Evolutionary conservation across 139 green algal species (phyloP), one percentile per base, ranked within the genome.

Genomic region (Medakamo hakoo): DNA sequence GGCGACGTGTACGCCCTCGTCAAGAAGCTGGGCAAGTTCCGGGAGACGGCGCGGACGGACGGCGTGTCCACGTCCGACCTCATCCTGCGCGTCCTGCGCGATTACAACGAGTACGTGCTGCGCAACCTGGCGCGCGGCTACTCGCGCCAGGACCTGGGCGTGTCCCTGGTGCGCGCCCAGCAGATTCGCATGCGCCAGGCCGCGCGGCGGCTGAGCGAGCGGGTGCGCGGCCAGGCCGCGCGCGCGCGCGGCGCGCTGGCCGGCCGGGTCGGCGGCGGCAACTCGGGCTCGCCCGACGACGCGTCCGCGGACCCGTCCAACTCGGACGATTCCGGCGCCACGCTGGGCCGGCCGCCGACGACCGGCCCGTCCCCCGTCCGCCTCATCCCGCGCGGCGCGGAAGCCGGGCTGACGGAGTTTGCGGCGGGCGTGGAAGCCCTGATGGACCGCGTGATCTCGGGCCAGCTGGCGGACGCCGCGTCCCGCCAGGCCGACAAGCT

Each of bases 51-150:
- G 75, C 79, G 88, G 40, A 95, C 88, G 4, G 86, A 95, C 19
- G 88, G 88, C 27, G 76, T 95, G 9, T 91, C 80, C 29, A 95
- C 88, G 14, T 85, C 77, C 19, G 88, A 95, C 77, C 71, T 95
- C 68, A 95, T 95, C 66, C 74, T 95, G 66, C 85, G 88, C 59
- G 88, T 95, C 58, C 75, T 95, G 62, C 70, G 63, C 30, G 71
- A 94, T 71, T 95, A 95, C 76, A 94, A 95, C 63, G 80, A 91
- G 27, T 95, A 93, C 62, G 86, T 95, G 59, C 72, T 95, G 74
- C 79, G 88, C 63, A 95, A 96, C 73, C 76, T 95, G 30, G 71
- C 63, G 22, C 73, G 87, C 19, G 88, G 88, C 9, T 95, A 95
- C 77, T 78, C 70, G 2, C 70, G 84, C 31, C 82, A 90, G 64